Evolutionary conservation across 768 basidiomycete species (phyloP).

Genomic region (Pisolithus orientalis): DNA sequence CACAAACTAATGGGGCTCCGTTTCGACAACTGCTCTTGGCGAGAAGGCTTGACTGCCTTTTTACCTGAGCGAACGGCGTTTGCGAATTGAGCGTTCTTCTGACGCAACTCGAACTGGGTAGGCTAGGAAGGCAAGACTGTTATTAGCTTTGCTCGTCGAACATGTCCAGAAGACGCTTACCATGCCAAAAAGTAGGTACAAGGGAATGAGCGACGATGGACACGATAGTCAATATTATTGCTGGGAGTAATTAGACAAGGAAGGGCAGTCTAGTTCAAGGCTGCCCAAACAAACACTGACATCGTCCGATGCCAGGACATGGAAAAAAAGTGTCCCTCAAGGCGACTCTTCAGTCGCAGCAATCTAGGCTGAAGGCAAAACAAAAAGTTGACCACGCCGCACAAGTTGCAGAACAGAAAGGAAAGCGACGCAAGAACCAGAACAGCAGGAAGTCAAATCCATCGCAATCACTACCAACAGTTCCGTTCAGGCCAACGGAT

Average conservation of each 20-base stretch:
- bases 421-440: slow-evolving; percentile 30
- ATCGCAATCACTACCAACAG: slow-evolving; percentile 27
- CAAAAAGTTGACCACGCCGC: slow-evolving; percentile 52
- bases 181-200: slow-evolving; percentile 17
- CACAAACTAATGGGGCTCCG: slow-evolving; percentile 69
- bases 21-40: slow-evolving; percentile 65
- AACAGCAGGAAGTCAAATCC: slow-evolving; percentile 15
- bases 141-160: neutral
- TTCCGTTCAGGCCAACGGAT: slow-evolving; percentile 63
- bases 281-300: slow-evolving; percentile 23
- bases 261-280: slow-evolving; percentile 2
- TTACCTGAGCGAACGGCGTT: slow-evolving; percentile 68
- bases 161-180: slow-evolving; percentile 13
- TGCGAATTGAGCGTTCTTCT: slow-evolving; percentile 77
- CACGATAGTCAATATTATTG: neutral
- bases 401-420: slow-evolving; percentile 34
- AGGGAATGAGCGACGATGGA: slow-evolving; percentile 26
- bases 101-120: slow-evolving; percentile 77
- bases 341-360: slow-evolving; percentile 62
- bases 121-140: slow-evolving; percentile 38
- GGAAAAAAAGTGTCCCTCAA: slow-evolving; percentile 56
- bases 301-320: slow-evolving; percentile 28
- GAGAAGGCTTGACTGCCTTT: slow-evolving; percentile 65
- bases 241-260: too few relatives aligned
- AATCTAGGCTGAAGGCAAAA: slow-evolving; percentile 57